A percentile compares a stretch with the other conserved stretches of the same genome.
phyloP scores from a whole-genome alignment of 2,329 filamentous ascomycete species.

The Curvularia lunata region DNA sequence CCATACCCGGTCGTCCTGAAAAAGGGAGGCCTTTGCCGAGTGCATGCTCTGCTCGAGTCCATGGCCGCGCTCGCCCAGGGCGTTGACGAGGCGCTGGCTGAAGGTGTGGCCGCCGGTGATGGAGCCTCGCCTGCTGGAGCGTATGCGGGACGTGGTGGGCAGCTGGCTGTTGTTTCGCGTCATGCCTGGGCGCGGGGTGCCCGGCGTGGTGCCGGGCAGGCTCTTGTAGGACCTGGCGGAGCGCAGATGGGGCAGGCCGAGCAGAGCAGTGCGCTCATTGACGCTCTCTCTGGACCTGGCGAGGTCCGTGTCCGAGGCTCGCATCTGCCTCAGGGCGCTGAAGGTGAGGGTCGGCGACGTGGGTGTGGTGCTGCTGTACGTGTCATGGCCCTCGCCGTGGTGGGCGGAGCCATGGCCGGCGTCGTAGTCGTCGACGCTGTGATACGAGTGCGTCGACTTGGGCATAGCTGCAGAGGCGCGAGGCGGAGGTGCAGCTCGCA shows the following conservation, averaged over 20 bases:
- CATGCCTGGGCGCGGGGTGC: slow-evolving; percentile 51
- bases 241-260: slow-evolving; percentile 46
- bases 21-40: slow-evolving; percentile 70
- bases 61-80: slow-evolving; percentile 60
- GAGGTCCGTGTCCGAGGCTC: slow-evolving; percentile 47
- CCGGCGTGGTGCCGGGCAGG: slow-evolving; percentile 48
- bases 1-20: slow-evolving; percentile 88
- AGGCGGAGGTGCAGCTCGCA: neutral
- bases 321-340: slow-evolving; percentile 37
- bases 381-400: slow-evolving; percentile 39
- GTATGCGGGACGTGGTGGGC: slow-evolving; percentile 39
- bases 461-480: slow-evolving; percentile 36
- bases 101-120: slow-evolving; percentile 42
- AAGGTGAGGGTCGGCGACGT: slow-evolving; percentile 43
- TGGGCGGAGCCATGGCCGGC: slow-evolving; percentile 44
- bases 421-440: slow-evolving; percentile 43
- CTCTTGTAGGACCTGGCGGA: slow-evolving; percentile 51
- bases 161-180: slow-evolving; percentile 48
- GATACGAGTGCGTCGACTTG: slow-evolving; percentile 46
- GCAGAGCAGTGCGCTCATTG: slow-evolving; percentile 57
- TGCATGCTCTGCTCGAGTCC: slow-evolving; percentile 60
- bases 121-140: slow-evolving; percentile 43
- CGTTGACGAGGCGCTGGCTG: slow-evolving; percentile 63
- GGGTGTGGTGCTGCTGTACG: slow-evolving; percentile 43
- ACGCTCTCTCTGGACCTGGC: slow-evolving; percentile 39